Evolutionary conservation across 768 basidiomycete species (phyloP), one percentile per base, ranked within the genome.

Genomic region (Collybiopsis confluens): DNA sequence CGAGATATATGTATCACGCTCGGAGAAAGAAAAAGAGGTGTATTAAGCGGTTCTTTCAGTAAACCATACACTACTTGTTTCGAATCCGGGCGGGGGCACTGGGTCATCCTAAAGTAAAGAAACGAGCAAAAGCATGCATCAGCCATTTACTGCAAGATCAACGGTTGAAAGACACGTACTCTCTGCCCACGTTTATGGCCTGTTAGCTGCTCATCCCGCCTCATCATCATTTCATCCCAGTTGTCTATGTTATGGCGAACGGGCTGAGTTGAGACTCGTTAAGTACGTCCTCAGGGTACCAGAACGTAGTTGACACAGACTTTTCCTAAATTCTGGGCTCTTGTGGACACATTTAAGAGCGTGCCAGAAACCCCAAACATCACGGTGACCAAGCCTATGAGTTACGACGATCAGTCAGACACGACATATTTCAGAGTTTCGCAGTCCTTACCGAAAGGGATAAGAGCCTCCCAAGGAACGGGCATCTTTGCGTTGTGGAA

Each of bases 161-260:
- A n/a, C n/a, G n/a, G n/a, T n/a, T n/a, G n/a, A n/a, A n/a, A 45
- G 23, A 10, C 44, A 73, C 91, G 63, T 67, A 95, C 95, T 66
- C 79, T 78, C 68, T 98, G 96, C 51, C 92, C 92, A 59, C 96
- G 81, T 62, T 72, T 62, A 65, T 90, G 88, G 11, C 96, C 96
- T 2, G 94, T 97, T 64, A 98, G 68, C 58, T 90, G 78, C 64
- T 80, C 77, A 73, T 98, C 96, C 53, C 96, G 78, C 63, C 85
- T 82, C 86, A 98, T 92, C 92, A 98, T 92, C 88, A 90, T 91
- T 50, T 89, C 80, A 57, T 98, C 96, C 93, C 92, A 98, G 20
- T 79, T 70, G 64, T 98, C 96, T 30, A 96, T 65, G 49, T 83
- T 79, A 64, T 94, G 95, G 45, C 96, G 82, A 28, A 89, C 80